These are phyloP conservation scores for Lycium barbarum DNA, from an alignment of 257 asterid genomes.

Conservation along the genomic window DNA sequence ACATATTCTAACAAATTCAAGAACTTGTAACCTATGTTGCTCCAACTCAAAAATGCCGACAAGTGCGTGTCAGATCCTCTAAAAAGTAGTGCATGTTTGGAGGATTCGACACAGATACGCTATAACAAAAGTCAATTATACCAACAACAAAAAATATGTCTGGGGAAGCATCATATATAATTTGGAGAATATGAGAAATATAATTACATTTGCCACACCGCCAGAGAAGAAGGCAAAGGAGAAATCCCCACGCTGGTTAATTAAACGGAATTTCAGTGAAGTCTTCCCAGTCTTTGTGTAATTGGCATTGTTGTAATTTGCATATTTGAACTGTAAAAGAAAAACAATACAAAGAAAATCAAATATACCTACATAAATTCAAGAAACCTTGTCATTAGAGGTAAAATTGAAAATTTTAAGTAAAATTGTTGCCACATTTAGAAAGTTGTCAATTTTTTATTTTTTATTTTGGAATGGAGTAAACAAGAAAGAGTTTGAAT, in stretches of 20 bases:
- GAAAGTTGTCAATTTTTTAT: not conserved
- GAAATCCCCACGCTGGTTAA: constrained; percentile 73
- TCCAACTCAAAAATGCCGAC: not conserved
- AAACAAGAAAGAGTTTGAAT: not conserved
- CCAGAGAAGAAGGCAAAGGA: constrained; percentile 77
- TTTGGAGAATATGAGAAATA: not conserved
- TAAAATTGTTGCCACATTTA: not conserved
- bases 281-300: constrained; percentile 47
- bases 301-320: constrained; percentile 48
- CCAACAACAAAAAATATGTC: not conserved
- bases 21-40: not conserved
- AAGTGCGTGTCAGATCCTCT: not conserved
- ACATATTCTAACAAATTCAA: not conserved
- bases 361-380: not conserved
- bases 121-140: not conserved
- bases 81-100: not conserved
- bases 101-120: not conserved
- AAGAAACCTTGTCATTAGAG: not conserved
- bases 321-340: constrained; percentile 54
- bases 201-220: constrained; percentile 61
- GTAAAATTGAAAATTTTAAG: not conserved
- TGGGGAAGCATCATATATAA: not conserved
- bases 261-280: constrained; percentile 50
- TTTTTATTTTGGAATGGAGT: not conserved
- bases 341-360: not conserved